Evolutionary conservation across 192 early-diverging fungal species (phyloP), one percentile per base, ranked within the genome.

Genomic region (Pilaira anomala): DNA sequence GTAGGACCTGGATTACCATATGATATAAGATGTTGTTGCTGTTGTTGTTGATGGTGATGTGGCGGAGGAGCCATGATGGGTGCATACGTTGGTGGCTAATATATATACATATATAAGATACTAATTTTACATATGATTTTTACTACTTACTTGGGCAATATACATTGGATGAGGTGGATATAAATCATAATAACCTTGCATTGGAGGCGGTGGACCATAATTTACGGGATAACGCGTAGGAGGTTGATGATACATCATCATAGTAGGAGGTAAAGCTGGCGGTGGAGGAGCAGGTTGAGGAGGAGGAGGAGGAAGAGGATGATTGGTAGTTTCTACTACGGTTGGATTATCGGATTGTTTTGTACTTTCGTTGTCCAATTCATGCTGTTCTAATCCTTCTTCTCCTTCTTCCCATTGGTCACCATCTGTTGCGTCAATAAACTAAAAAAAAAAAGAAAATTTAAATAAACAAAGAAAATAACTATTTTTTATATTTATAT

Each of bases 91-190:
- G 33, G 33, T 9, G 33, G 7, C 33, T 36, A n/a, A n/a, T n/a
- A n/a, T n/a, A n/a, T n/a, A n/a, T n/a, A 36, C 33, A 36, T 6
- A 36, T 36, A 36, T 5, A 36, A 36, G 7, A 9, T 36, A 9
- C 11, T 33, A 33, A 33, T 2, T 4, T 9, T 9, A 6, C 33
- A 36, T 9, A 36, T 36, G 33, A 36, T 40, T 26, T 25, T 29
- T 18, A 57, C 21, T 28, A 59, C 57, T 58, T 58, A 68, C 67
- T 39, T 66, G 72, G 29, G 68, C 25, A 66, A 73, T 73, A 52
- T 73, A 73, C 72, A 73, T 68, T 33, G 33, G 59, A 45, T 59
- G 57, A 39, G 33, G 59, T 25, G 25, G 33, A 36, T 36, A 36
- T 36, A 36, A 5, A 36, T 36, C 33, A 16, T 51, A 41, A 62